Percentiles rank a stretch among this genome's conserved stretches.
phyloP scores from a whole-genome alignment of 1,139 yeast genomes.

The Blastobotrys ciferrii region DNA sequence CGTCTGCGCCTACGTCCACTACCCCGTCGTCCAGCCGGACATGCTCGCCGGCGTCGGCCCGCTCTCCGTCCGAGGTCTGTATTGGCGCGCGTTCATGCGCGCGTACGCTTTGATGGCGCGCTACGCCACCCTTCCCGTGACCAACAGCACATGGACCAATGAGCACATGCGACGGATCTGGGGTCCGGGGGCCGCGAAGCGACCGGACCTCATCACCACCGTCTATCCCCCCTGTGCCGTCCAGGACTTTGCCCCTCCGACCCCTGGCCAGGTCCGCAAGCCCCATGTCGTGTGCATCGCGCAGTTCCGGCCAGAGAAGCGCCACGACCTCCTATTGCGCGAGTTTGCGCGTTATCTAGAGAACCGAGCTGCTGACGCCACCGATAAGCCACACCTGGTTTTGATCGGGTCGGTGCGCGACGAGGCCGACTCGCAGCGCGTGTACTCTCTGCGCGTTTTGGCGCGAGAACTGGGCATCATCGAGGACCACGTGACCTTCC shows the following conservation, averaged over 20 bases:
- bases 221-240: conserved; percentile 89
- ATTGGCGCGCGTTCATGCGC: conserved; percentile 69
- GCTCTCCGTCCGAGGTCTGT: conserved; percentile 48
- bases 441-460: conserved; percentile 47
- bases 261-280: conserved; percentile 39
- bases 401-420: conserved; percentile 85
- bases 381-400: conserved; percentile 47
- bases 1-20: conserved; percentile 83
- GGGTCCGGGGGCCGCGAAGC: conserved; percentile 40
- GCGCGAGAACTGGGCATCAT: conserved; percentile 52
- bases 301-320: conserved; percentile 93
- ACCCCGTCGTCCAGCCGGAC: conserved; percentile 85
- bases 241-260: conserved; percentile 42
- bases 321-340: conserved; percentile 67
- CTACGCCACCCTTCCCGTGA: conserved; percentile 61
- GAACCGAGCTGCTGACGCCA: conserved; percentile 22
- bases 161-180: conserved; percentile 68
- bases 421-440: conserved; percentile 59
- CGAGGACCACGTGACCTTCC: conserved; percentile 53
- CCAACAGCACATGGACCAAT: conserved; percentile 91
- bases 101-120: conserved; percentile 65
- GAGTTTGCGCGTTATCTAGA: conserved; percentile 53
- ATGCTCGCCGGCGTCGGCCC: conserved; percentile 50
- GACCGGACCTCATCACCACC: conserved; percentile 41
- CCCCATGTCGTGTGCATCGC: conserved; percentile 74